Base-by-base conservation (phyloP, 352 stramenopile genomes). In the Phytophthora boehmeriae region DNA sequence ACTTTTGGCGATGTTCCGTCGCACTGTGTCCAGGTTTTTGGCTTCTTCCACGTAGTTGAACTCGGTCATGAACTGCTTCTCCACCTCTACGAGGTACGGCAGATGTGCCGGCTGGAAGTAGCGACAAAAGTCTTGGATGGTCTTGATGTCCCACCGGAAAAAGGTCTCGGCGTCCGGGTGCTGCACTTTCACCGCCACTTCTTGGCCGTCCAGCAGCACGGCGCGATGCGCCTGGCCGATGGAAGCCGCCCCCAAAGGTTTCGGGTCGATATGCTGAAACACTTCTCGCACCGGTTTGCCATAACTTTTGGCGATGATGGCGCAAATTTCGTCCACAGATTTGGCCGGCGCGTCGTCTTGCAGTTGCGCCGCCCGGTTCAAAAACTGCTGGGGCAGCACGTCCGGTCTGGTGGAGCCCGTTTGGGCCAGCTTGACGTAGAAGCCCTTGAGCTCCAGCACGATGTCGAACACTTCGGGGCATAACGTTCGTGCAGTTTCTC, bases 11-110 rank as follows among this genome's bases (percentile, higher is more conserved):
- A 98, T 92, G 71, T 98, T 98, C 8, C 64, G 58, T 11, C 95
- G 77, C 34, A 99, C 90, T 22, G 74, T 86, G 5, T 78, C 76
- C 11, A 98, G 72, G 59, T 98, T 97, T 54, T 89, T 80, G 41
- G 88, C 94, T 69, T 99, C 97, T 63, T 93, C 76, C 0, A 78
- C 44, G 82, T 98, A 99, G 68, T 99, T 95, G 73, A 99, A 99
- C 75, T 99, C 97, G 19, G 92, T 98, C 89, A 98, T 95, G 68
- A 99, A 99, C 77, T 98, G 96, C 59, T 97, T 97, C 76, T 99
- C 96, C 42, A 99, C 93, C 67, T 99, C 95, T 22, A 97, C 86
- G 6, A 98, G 70, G 49, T 95, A 93, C 19, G 92, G 88, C 42
- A 98, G 75, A 66, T 98, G 93, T 23, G 92, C 94, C 2, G 96